phyloP scores from a whole-genome alignment of 2,329 filamentous ascomycete genomes.

The Mycogone perniciosa region DNA sequence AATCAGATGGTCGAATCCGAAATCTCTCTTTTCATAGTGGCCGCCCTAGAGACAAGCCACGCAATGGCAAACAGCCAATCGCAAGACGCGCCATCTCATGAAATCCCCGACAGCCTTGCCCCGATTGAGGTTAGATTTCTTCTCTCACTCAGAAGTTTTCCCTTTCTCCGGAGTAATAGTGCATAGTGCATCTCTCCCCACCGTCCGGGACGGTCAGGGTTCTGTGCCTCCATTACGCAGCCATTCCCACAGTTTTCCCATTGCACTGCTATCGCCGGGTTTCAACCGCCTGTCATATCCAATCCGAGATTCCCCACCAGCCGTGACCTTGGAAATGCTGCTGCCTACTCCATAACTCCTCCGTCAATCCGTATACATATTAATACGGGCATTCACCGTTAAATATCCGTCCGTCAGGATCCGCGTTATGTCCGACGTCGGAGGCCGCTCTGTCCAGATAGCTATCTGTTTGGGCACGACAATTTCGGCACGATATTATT shows the following conservation, averaged over 20 bases:
- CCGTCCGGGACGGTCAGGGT: neutral
- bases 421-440: neutral
- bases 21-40: neutral
- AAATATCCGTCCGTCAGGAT: neutral
- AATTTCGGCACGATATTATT: neutral
- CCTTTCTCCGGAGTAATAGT: neutral
- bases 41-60: neutral
- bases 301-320: too few relatives aligned
- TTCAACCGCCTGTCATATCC: too few relatives aligned
- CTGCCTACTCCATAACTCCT: neutral
- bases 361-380: too few relatives aligned
- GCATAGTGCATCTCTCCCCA: neutral
- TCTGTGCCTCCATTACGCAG: neutral
- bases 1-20: neutral
- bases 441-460: neutral
- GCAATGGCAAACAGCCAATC: neutral
- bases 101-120: neutral
- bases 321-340: neutral
- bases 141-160: slow-evolving; percentile 4
- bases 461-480: neutral
- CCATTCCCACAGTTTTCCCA: too few relatives aligned
- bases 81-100: neutral
- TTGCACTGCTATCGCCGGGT: too few relatives aligned
- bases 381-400: neutral
- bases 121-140: slow-evolving; percentile 7